Conservation (phyloP, 192 early-diverging fungal genomes). For the Diversispora eburnea region DNA sequence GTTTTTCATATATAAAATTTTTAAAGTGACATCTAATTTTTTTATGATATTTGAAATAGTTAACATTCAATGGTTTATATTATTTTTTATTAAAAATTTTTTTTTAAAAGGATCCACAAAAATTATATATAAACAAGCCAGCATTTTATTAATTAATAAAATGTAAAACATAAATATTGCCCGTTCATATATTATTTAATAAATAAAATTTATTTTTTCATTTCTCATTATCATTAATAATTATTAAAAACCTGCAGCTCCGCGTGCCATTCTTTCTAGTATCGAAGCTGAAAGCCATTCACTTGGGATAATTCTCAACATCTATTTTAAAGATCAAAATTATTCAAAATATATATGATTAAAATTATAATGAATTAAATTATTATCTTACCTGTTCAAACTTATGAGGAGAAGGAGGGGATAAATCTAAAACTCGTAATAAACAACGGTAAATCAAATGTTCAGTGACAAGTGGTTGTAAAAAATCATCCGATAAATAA, state of each 20-base stretch:
- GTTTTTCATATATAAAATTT: too few species aligned
- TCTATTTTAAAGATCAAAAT: neutral
- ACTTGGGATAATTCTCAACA: slow-evolving; percentile 8
- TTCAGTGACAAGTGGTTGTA: neutral
- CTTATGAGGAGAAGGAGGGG: neutral
- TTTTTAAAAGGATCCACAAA: too few species aligned
- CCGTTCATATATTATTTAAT: too few species aligned
- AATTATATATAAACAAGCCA: too few species aligned
- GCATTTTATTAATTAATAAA: too few species aligned
- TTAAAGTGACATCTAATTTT: too few species aligned
- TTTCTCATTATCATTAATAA: too few species aligned
- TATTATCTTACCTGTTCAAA: slow-evolving; percentile 13
- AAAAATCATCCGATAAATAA: neutral
- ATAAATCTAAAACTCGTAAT: neutral
- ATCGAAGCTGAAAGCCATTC: slow-evolving; percentile 7
- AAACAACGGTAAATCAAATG: slow-evolving; percentile 9
- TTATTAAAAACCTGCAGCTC: slow-evolving; percentile 14
- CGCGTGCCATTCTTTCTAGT: slow-evolving; percentile 21
- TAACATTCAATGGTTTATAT: too few species aligned
- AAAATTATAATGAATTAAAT: neutral
- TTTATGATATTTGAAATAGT: too few species aligned
- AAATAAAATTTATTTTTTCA: too few species aligned
- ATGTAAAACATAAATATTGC: too few species aligned
- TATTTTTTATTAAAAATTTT: too few species aligned
- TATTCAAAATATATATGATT: neutral